phyloP scores from a whole-genome alignment of 1,284 basidiomycete species.

The Ustilago curta region DNA sequence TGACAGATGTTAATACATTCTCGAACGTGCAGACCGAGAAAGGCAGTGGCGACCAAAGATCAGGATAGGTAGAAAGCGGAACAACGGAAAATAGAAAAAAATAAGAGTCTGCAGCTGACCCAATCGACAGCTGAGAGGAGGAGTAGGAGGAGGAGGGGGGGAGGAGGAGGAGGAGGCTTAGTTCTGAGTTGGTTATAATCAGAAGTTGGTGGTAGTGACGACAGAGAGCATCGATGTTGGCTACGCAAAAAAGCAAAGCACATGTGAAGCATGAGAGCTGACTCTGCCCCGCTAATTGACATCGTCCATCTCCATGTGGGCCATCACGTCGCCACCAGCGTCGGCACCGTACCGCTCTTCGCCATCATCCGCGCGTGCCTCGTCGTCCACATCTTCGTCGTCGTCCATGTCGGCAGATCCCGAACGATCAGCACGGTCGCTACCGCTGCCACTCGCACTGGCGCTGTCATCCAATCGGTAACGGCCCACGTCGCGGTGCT shows the following conservation, averaged over 20 bases:
- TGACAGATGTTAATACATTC: constrained; percentile 6
- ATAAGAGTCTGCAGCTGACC: not conserved
- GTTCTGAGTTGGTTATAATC: too few species aligned
- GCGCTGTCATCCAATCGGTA: constrained; percentile 49
- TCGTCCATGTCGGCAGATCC: constrained; percentile 60
- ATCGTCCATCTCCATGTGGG: constrained; percentile 68
- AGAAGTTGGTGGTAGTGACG: not conserved
- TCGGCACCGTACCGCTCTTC: constrained; percentile 65
- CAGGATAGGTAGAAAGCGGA: not conserved
- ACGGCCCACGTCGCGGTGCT: constrained; percentile 16
- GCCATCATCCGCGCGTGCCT: constrained; percentile 45
- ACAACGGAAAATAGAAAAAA: not conserved
- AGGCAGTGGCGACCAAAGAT: not conserved
- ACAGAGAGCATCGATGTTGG: not conserved
- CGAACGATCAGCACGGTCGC: constrained; percentile 44
- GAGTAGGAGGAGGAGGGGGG: too few species aligned
- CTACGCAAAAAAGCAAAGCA: not conserved
- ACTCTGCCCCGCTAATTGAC: constrained; percentile 31
- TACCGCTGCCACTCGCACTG: constrained; percentile 33
- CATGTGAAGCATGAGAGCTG: too few species aligned
- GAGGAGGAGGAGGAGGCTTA: too few species aligned
- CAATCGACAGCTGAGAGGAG: too few species aligned
- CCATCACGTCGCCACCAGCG: constrained; percentile 65
- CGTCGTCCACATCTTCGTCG: constrained; percentile 63
- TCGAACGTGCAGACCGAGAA: constrained; percentile 7